phyloP scores from a whole-genome alignment of 139 green algal genomes.

The Tetradesmus obliquus region DNA sequence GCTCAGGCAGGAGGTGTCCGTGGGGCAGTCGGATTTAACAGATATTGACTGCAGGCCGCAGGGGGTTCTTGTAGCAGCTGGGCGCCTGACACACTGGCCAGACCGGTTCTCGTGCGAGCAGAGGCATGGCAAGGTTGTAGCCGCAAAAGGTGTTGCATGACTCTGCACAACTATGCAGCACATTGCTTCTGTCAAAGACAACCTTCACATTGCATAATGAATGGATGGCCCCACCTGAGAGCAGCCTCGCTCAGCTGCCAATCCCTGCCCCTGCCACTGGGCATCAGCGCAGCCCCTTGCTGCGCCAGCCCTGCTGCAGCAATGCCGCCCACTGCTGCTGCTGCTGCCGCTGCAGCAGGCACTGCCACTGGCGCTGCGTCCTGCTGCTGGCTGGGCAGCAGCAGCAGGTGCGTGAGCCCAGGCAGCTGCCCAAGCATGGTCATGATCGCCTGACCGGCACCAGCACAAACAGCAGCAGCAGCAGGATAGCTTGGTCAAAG shows the following conservation, averaged over 20 bases:
- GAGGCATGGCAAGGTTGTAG: too few species aligned
- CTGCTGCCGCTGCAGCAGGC: not conserved
- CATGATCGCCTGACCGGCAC: not conserved
- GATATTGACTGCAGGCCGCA: too few species aligned
- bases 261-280: not conserved
- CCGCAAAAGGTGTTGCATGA: too few species aligned
- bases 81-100: too few species aligned
- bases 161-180: too few species aligned
- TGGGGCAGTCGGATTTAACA: too few species aligned
- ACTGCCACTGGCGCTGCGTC: not conserved
- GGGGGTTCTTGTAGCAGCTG: too few species aligned
- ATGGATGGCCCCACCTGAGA: too few species aligned
- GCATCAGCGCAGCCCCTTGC: not conserved
- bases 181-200: too few species aligned
- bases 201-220: too few species aligned
- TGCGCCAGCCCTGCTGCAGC: not conserved
- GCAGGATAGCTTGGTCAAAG: not conserved
- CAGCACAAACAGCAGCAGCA: not conserved
- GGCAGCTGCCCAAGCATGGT: conserved; percentile 24
- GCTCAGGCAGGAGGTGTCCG: too few species aligned
- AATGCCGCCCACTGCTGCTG: not conserved
- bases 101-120: too few species aligned
- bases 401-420: conserved; percentile 34
- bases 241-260: conserved; percentile 27
- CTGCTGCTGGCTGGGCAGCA: conserved; percentile 29